phyloP scores from a whole-genome alignment of 2,329 filamentous ascomycete species.

The Apiospora hydei region DNA sequence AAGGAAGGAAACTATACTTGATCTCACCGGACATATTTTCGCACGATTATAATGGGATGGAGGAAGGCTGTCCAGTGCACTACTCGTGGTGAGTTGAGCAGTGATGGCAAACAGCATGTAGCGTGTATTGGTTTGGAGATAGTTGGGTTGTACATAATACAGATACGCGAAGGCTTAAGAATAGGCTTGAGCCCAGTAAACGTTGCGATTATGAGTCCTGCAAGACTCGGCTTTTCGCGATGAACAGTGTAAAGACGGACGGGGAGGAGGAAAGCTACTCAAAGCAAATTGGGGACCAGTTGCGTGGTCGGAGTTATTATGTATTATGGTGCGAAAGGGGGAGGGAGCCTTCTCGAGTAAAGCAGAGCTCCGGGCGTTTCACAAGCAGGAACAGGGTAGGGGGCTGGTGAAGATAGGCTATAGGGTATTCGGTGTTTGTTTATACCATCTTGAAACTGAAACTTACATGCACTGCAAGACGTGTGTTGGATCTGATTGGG shows the following conservation, averaged over 20 bases:
- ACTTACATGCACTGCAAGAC: background rate
- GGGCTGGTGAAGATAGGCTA: background rate
- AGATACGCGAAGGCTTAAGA: constrained; percentile 4
- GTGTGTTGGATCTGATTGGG: background rate
- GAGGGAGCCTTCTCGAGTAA: background rate
- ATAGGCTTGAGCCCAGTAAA: background rate
- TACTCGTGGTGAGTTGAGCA: constrained; percentile 1
- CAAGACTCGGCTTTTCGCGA: background rate
- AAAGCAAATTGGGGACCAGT: background rate
- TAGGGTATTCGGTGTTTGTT: constrained; percentile 17
- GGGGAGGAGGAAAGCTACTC: background rate
- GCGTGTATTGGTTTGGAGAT: background rate
- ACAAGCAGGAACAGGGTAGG: constrained; percentile 10
- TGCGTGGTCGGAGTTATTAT: background rate
- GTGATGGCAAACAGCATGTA: background rate
- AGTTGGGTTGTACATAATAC: constrained; percentile 18
- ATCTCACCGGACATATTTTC: background rate
- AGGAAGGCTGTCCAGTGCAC: background rate
- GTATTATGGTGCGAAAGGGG: background rate
- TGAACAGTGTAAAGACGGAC: background rate
- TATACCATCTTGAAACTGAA: background rate
- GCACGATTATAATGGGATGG: background rate
- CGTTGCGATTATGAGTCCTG: background rate
- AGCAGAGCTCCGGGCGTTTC: constrained; percentile 10
- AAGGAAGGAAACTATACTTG: background rate